Evolutionary conservation across 495 filamentous ascomycete genomes (phyloP), one percentile per base, ranked within the genome.

Genomic region (Immersiella caudata): DNA sequence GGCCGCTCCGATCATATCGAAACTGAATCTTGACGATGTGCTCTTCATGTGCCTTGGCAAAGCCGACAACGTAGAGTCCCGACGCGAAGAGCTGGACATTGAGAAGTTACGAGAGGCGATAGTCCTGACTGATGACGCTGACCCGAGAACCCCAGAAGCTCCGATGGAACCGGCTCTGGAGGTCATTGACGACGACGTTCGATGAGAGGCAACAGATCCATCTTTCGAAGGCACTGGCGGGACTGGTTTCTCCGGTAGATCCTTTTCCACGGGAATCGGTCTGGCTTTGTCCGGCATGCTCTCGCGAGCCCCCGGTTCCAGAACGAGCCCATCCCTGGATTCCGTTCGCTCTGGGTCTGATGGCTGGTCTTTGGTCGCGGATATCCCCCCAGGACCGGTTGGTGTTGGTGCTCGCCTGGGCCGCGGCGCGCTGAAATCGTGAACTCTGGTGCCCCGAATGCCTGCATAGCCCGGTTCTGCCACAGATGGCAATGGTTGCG

Each of bases 371-470:
- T n/a, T 21, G n/a, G n/a, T 20, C 33, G 8, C 21, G 20, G 24
- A 25, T 5, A 18, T 11, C n/a, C 64, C 57, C 16, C 36, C 49
- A 35, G 64, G 35, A 26, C 76, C 74, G 51, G 59, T 70, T 18
- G 26, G 71, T 25, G 78, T 71, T 0, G 86, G 67, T 65, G 84
- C 81, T 55, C 86, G 81, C 59, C 84, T 86, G n/a, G 86, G 84
- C 40, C 92, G 82, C 11, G 93, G 93, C 0, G 89, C 92, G 70
- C 91, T 94, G 69, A 97, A 97, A 75, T 97, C 93, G 77, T 97
- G 93, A 8, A 97, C 87, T 35, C 88, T 85, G 11, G 89, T 94
- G 27, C 93, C 93, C 51, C 87, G 86, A 70, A 97, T 97, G 51
- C 93, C 79, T 20, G 92, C 93, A 70, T 93, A 94, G 66, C 62